phyloP scores from a whole-genome alignment of 805 yeast genomes.

The Ogataea chonburiensis region DNA sequence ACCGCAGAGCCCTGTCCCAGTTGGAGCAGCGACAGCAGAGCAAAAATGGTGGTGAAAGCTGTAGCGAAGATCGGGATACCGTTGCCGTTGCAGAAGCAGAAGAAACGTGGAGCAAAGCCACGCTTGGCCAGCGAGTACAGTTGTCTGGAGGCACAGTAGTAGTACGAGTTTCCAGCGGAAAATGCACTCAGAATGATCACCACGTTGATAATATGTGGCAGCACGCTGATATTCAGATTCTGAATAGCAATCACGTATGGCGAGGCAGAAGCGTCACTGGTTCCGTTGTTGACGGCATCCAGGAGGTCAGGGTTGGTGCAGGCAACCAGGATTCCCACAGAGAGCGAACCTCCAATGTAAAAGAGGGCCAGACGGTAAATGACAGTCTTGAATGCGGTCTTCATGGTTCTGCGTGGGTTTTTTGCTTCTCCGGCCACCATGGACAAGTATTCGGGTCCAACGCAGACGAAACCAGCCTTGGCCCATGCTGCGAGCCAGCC shows the following conservation, averaged over 20 bases:
- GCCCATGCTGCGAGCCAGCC: slow-evolving; percentile 42
- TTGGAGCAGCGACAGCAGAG: slow-evolving; percentile 62
- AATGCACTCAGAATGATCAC: slow-evolving; percentile 70
- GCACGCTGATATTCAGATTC: slow-evolving; percentile 55
- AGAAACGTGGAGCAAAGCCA: slow-evolving; percentile 70
- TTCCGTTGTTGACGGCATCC: slow-evolving; percentile 51
- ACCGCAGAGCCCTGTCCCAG: slow-evolving; percentile 35
- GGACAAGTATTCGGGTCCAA: slow-evolving; percentile 45
- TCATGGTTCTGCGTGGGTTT: slow-evolving; percentile 42
- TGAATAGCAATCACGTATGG: slow-evolving; percentile 81
- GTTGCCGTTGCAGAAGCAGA: slow-evolving; percentile 55
- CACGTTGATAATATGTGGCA: slow-evolving; percentile 76
- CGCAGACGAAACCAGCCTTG: slow-evolving; percentile 40
- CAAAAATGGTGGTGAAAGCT: slow-evolving; percentile 51
- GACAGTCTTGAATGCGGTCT: slow-evolving; percentile 42
- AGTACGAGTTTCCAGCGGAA: slow-evolving; percentile 79
- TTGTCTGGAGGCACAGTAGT: slow-evolving; percentile 61
- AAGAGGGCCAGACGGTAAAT: slow-evolving; percentile 44
- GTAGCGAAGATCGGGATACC: slow-evolving; percentile 73
- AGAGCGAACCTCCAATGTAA: slow-evolving; percentile 41
- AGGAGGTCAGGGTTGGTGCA: slow-evolving; percentile 35
- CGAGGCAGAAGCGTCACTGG: slow-evolving; percentile 71
- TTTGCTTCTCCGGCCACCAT: slow-evolving; percentile 45
- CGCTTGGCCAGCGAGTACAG: slow-evolving; percentile 66
- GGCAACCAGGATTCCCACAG: slow-evolving; percentile 39